Evolutionary conservation across 192 early-diverging fungal genomes (phyloP).

Genomic region (Gaertneriomyces sp.): DNA sequence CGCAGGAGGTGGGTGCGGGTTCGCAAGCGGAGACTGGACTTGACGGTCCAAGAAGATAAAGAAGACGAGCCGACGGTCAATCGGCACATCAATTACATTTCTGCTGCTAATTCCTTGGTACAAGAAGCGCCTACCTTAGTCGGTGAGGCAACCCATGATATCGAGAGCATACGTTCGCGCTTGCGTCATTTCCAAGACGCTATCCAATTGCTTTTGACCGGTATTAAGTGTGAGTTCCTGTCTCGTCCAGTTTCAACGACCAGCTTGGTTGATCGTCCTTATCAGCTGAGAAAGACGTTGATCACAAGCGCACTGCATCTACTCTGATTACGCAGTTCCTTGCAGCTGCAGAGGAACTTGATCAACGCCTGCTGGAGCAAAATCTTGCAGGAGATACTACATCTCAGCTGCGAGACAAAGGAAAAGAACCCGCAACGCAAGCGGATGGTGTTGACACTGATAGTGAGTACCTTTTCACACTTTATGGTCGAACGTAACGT

Average conservation of each 20-base stretch:
- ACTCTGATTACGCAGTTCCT: constrained; percentile 45
- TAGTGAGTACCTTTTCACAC: too few species aligned
- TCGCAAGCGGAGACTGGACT: constrained; percentile 64
- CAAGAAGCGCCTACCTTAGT: constrained; percentile 3
- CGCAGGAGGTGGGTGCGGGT: constrained; percentile 74
- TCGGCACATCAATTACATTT: constrained; percentile 28
- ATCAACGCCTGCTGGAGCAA: not conserved
- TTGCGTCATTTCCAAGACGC: constrained; percentile 49
- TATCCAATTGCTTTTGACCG: constrained; percentile 58
- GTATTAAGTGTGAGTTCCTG: constrained; percentile 57
- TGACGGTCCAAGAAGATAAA: constrained; percentile 11
- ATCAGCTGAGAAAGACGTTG: constrained; percentile 53
- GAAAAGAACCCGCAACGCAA: too few species aligned
- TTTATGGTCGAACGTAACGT: too few species aligned
- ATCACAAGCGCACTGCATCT: constrained; percentile 48
- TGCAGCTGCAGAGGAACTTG: constrained; percentile 51
- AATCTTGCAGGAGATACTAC: too few species aligned
- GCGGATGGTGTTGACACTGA: too few species aligned
- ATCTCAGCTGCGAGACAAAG: too few species aligned
- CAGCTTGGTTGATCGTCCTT: not conserved
- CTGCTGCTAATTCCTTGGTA: constrained; percentile 22
- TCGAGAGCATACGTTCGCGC: too few species aligned
- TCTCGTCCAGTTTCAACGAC: constrained; percentile 18
- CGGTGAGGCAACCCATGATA: not conserved
- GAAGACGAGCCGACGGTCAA: not conserved